Conservation (phyloP, 352 stramenopile genomes). For the Phytophthora ramorum region DNA sequence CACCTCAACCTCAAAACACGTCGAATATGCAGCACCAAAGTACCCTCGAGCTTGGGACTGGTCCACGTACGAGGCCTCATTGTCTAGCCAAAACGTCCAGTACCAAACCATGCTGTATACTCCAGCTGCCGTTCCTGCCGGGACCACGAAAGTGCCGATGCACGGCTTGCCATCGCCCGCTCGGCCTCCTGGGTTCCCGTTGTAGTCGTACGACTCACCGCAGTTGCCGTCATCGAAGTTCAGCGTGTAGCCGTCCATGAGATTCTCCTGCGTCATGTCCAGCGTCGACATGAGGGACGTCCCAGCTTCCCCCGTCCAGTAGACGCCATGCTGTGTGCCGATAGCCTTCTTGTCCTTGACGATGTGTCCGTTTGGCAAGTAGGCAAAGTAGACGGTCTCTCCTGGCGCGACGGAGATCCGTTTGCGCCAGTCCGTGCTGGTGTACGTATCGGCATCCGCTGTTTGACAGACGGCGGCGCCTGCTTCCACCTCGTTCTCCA, state of each 20-base stretch:
- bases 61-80: conserved; percentile 50
- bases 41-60: conserved; percentile 48
- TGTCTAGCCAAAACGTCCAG: conserved; percentile 61
- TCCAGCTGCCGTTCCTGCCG: conserved; percentile 38
- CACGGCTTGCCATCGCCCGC: conserved; percentile 58
- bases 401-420: conserved; percentile 49
- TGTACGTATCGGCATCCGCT: conserved; percentile 62
- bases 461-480: conserved; percentile 53
- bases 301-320: conserved; percentile 59
- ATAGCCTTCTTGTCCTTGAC: conserved; percentile 75
- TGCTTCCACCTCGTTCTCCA: conserved; percentile 66
- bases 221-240: conserved; percentile 64
- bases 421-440: conserved; percentile 61
- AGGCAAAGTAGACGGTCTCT: conserved; percentile 55
- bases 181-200: conserved; percentile 47
- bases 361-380: conserved; percentile 66
- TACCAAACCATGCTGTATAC: conserved; percentile 66
- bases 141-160: conserved; percentile 53
- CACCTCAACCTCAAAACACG: conserved; percentile 61
- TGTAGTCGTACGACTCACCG: conserved; percentile 44
- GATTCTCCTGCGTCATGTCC: conserved; percentile 47
- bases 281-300: conserved; percentile 42
- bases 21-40: conserved; percentile 59
- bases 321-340: conserved; percentile 67
- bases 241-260: conserved; percentile 46